Evolutionary conservation across 805 yeast species (phyloP).

Genomic region (Saccharomycopsis sp.): DNA sequence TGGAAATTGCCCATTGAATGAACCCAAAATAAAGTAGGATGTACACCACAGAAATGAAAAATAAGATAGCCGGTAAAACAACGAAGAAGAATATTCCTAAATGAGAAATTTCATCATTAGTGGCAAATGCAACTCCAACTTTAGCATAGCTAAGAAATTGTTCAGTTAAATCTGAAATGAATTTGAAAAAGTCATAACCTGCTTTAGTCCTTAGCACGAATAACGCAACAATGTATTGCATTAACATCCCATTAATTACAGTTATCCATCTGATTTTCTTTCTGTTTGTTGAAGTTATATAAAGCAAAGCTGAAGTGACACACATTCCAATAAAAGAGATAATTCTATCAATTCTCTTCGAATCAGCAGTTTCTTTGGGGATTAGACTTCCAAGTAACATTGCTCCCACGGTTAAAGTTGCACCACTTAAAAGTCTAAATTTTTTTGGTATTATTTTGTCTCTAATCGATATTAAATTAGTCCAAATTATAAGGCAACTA

Average conservation of each 20-base stretch:
- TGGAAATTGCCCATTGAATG: constrained; percentile 52
- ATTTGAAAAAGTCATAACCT: constrained; percentile 57
- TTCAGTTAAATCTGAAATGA: constrained; percentile 50
- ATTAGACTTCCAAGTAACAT: constrained; percentile 50
- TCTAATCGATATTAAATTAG: constrained; percentile 20
- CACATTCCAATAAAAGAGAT: constrained; percentile 50
- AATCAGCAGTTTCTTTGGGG: constrained; percentile 39
- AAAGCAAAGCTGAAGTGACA: constrained; percentile 40
- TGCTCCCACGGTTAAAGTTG: constrained; percentile 37
- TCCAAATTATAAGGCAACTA: constrained; percentile 9
- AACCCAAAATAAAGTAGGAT: constrained; percentile 53
- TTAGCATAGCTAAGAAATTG: constrained; percentile 50
- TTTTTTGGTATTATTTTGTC: constrained; percentile 37
- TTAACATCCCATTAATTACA: constrained; percentile 51
- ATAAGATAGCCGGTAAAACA: constrained; percentile 55
- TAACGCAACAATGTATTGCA: constrained; percentile 52
- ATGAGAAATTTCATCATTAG: constrained; percentile 34
- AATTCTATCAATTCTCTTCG: constrained; percentile 45
- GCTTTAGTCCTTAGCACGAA: constrained; percentile 53
- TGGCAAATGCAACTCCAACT: constrained; percentile 55
- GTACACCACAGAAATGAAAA: constrained; percentile 58
- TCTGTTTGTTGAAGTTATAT: constrained; percentile 39
- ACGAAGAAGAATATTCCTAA: constrained; percentile 46
- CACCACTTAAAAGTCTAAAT: constrained; percentile 39
- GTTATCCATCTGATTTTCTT: constrained; percentile 47